Base-by-base conservation (phyloP, 1,284 basidiomycete species). In the Mrakiaceae sp. region DNA sequence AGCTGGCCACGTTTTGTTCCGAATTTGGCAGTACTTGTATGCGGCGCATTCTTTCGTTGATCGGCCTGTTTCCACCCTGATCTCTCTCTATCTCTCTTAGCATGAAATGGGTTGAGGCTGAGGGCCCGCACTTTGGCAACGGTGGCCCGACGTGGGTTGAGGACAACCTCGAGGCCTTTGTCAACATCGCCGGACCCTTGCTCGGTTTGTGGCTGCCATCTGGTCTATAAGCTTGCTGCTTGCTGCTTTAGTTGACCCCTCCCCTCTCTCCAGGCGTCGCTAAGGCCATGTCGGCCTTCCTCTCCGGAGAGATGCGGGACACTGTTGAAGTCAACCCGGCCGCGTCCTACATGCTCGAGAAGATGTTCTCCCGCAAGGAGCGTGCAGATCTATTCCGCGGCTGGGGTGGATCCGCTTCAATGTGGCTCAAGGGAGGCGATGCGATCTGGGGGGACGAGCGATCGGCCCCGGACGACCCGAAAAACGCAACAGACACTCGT, bases 71-170 rank as follows among this genome's bases (percentile, higher is more conserved):
- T 48, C 7, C 8, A 14, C 53, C n/a, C 44, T 42, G 11, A 39
- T 14, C 52, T 54, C 48, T 40, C 39, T 42, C 54, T 14, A n/a
- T 5, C 11, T 0, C 3, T 58, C 4, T 3, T 67, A 92, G 89
- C 73, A 81, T 92, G 71, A 98, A 97, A 79, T 98, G 95, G 96
- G 93, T 96, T 0, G 96, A 99, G 76, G 71, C 90, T 0, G 83
- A 87, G 16, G 76, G 80, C 58, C 74, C 72, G 64, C 68, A 75
- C 3, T 87, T 87, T 70, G 95, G 95, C 4, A 84, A 84, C 3
- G 95, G 92, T 14, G 96, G 95, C 1, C 78, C 85, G 2, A 79
- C 83, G 46, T 99, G 96, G 96, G 90, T 96, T 14, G 94, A 98
- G 79, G 87, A 72, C n/a, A 77, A 79, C 67, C 51, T 66, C 87